Base-by-base conservation (phyloP, 1,284 basidiomycete species). In the Trametes polyzona region DNA sequence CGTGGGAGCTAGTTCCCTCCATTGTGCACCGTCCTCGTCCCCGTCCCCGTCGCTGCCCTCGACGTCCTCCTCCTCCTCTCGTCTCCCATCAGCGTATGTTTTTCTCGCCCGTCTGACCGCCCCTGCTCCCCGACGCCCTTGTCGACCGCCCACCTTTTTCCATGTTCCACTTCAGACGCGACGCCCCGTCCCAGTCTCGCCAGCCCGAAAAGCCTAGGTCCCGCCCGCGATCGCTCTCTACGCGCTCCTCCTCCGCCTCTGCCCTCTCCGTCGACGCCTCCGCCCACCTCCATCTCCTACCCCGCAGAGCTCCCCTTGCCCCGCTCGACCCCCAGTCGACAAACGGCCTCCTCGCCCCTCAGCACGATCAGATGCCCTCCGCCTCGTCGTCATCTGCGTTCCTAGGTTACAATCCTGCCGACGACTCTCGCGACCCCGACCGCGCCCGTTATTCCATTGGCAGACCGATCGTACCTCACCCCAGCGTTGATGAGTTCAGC, bases 331-430 rank as follows among this genome's bases (percentile, higher is more conserved):
- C 68, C 21, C 70, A 71, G 59, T 55, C 63, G 17, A 54, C 68
- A 21, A 60, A 61, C 65, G 50, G 37, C 42, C 52, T 55, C 14
- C 47, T 58, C 47, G 39, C 52, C 41, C 39, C 49, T 24, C 42
- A 57, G 57, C 68, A 69, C 68, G 63, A 71, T 67, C 67, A 67
- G 57, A 69, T 70, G 64, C 62, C 69, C 40, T 42, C 65, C 27
- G 41, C 66, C 52, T 57, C 63, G 43, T 57, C 62, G 51, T 58
- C 64, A 53, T 63, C 68, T 39, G 51, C 69, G 52, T 59, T 62
- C 52, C 65, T 60, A 57, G 64, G 57, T 58, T 67, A 68, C 65
- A 52, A 61, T 48, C 59, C 55, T 49, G 35, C 62, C 43, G 69
- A 71, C 58, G 48, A 63, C 47, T 54, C 63, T 50, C 67, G 65